Base-by-base conservation (phyloP, 2,329 filamentous ascomycete genomes). In the Penicillium sp. region DNA sequence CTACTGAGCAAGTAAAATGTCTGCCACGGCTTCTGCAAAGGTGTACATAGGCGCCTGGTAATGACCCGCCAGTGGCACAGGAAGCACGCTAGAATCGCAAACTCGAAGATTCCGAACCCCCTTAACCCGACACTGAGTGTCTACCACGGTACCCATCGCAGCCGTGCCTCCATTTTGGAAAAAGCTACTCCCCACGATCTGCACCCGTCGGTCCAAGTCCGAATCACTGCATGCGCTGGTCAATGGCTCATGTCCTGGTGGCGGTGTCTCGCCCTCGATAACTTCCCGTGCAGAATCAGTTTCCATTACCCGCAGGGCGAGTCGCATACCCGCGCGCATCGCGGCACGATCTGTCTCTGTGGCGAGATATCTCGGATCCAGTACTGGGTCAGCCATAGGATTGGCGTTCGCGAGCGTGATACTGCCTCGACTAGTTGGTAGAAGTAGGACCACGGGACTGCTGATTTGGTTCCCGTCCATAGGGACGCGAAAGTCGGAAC, bases 331-430 rank as follows among this genome's bases (percentile, higher is more conserved):
- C 10, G 37, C 27, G 25, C 50, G 37, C 11, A 52, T 52, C 26
- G 37, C 50, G 3, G 39, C 48, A 26, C 50, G 50, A 29, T 52
- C 50, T 4, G 64, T 51, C 35, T 69, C 67, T 1, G 67, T 72
- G 3, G 61, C 61, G 21, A 63, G 68, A 37, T 71, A 71, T 43
- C 71, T 69, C 0, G 68, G 68, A 46, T 74, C 65, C 33, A 73
- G 70, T 3, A 62, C 26, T 2, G 67, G 67, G 1, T 62, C n/a
- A 1, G 37, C 57, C 9, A 25, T 52, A 8, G 68, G 58, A 16
- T 61, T 45, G 0, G 53, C 47, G 3, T 62, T 63, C 1, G 58
- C 47, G 1, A 69, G 33, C 4, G 54, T 62, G 11, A 69, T 63
- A 9, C 33, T 33, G 2, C 67, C 67, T 6, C 63, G 51, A 9